A percentile compares a stretch with the other conserved stretches of the same genome.
Evolutionary conservation across 805 yeast genomes (phyloP).

Genomic region (Crinitomyces ghanaensis): DNA sequence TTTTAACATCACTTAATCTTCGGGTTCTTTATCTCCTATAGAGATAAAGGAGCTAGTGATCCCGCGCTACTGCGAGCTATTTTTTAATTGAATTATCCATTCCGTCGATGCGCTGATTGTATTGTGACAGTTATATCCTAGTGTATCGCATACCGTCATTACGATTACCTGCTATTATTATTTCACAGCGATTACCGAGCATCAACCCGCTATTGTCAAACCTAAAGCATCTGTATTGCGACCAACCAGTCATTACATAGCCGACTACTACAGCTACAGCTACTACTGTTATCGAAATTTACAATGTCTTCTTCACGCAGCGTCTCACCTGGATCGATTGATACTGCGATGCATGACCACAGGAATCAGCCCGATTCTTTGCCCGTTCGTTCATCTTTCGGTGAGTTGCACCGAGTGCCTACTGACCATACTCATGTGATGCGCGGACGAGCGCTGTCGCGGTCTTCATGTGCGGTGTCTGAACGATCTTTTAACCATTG

Average conservation of each 20-base stretch:
- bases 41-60: constrained; percentile 7
- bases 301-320: too few relatives aligned
- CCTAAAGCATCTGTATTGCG: background rate
- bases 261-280: background rate
- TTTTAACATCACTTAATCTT: background rate
- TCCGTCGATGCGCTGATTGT: background rate
- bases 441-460: constrained; percentile 7
- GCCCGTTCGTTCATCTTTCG: constrained; percentile 24
- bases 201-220: background rate
- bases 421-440: constrained; percentile 10
- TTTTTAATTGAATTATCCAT: background rate
- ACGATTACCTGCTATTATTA: background rate
- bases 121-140: too few relatives aligned
- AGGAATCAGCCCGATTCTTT: constrained; percentile 36
- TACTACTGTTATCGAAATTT: background rate
- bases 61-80: constrained; percentile 1
- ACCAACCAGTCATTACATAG: background rate
- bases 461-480: constrained; percentile 15
- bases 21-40: constrained; percentile 7
- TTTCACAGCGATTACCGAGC: background rate
- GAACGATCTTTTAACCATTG: too few relatives aligned
- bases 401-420: constrained; percentile 10
- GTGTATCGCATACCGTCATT: too few relatives aligned
- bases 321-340: too few relatives aligned
- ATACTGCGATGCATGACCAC: constrained; percentile 34